Percentiles rank a stretch among this genome's conserved stretches.
Evolutionary conservation across 2,329 filamentous ascomycete species (phyloP).

Genomic region (Emergomyces pasteurianus): DNA sequence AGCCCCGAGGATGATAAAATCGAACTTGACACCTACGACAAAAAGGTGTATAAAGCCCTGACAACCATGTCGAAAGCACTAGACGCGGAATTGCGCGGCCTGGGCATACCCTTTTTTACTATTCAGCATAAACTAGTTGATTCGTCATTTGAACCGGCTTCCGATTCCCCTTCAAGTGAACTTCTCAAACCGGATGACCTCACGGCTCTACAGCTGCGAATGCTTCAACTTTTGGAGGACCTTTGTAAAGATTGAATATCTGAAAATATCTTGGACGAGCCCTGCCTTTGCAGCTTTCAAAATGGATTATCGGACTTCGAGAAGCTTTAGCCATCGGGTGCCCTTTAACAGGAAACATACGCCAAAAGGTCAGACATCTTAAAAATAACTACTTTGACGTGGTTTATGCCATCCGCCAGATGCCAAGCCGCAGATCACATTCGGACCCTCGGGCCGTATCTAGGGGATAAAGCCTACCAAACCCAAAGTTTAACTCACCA

Average conservation of each 20-base stretch:
- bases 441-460: neutral
- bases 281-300: neutral
- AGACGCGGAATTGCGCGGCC: constrained; percentile 40
- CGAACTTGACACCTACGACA: constrained; percentile 48
- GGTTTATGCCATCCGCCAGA: neutral
- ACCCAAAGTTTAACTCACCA: neutral
- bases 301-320: neutral
- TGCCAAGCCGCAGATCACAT: neutral
- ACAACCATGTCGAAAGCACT: constrained; percentile 49
- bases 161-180: constrained; percentile 9
- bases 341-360: neutral
- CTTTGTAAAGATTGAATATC: constrained; percentile 30
- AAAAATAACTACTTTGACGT: neutral
- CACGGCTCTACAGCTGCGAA: constrained; percentile 33
- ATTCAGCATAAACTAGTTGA: constrained; percentile 34
- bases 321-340: neutral
- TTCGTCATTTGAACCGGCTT: neutral
- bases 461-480: neutral
- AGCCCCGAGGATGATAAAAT: constrained; percentile 38
- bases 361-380: neutral
- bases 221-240: constrained; percentile 41
- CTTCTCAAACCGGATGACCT: constrained; percentile 32
- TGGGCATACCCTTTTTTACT: constrained; percentile 52
- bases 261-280: neutral
- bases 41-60: constrained; percentile 50